Evolutionary conservation across 495 filamentous ascomycete genomes (phyloP), one percentile per base, ranked within the genome.

Genomic region (Aspergillus bertholletiae): DNA sequence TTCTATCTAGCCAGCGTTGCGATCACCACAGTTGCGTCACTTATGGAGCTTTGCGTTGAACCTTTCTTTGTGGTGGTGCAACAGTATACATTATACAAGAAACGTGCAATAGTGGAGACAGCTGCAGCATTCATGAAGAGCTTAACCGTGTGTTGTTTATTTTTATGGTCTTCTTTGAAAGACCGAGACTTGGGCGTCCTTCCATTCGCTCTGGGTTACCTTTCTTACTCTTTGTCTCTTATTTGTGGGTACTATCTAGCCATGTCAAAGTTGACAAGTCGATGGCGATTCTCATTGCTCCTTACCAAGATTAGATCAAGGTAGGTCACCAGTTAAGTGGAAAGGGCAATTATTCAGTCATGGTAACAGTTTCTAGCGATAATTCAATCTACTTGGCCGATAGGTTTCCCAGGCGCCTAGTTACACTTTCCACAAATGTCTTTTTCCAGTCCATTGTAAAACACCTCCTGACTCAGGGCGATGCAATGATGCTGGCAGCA

Each of bases 391-490:
- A 85, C 61, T 49, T 84, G 21, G 56, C 83, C 17, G 79, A 78
- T 11, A 84, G 81, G 60, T 88, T 96, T 63, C 88, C 87, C 26
- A 71, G 75, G 32, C 81, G 78, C 4, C 76, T 93, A 9, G 66
- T 88, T 35, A 77, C 76, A 24, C 80, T 97, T 7, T 84, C 84
- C n/a, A 77, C 75, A 9, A 92, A 81, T 58, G 80, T 97, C 54
- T 91, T 89, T 74, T 73, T 90, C n/a, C 94, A 99, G 69, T 89
- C 87, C 21, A 64, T 86, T 13, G 76, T 97, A 32, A 99, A 99
- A 64, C 91, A 97, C 69, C 54, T 97, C 51, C 83, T 97, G 22
- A 97, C 95, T 0, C 90, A 96, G 71, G 94, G 92, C 26, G 94
- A 99, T 76, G 87, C 89, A 9, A 81, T 97, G 63, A 81, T 97